Evolutionary conservation across 352 stramenopile species (phyloP).

Genomic region (Globisporangium paroecandrum): DNA sequence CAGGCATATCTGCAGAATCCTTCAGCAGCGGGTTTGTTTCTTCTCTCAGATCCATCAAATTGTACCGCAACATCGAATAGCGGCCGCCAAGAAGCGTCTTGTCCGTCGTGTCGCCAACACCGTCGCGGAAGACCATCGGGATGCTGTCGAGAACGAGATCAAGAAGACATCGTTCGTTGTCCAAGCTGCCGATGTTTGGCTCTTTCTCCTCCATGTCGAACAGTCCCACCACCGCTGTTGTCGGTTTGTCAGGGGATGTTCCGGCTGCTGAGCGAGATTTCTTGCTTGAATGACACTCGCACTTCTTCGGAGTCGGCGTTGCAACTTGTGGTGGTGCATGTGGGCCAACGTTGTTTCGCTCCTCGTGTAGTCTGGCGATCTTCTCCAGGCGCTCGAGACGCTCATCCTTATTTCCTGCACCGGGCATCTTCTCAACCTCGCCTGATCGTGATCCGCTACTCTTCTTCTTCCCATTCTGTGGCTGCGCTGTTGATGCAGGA

Average conservation of each 20-base stretch:
- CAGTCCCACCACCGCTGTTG: conserved; percentile 58
- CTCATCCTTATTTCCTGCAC: conserved; percentile 59
- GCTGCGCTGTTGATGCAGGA: conserved; percentile 16
- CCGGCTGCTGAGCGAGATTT: conserved; percentile 20
- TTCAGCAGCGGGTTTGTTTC: conserved; percentile 51
- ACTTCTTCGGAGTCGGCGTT: conserved; percentile 11
- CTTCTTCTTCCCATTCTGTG: conserved; percentile 43
- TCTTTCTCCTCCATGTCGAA: conserved; percentile 78
- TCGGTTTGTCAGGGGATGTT: conserved; percentile 17
- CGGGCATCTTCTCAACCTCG: conserved; percentile 71
- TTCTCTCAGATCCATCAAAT: conserved; percentile 50
- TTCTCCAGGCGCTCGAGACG: conserved; percentile 65
- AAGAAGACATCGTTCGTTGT: conserved; percentile 73
- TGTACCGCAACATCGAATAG: conserved; percentile 76
- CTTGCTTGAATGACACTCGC: conserved; percentile 19
- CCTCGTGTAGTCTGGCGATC: conserved; percentile 59
- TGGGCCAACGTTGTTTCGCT: conserved; percentile 51
- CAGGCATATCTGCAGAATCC: conserved; percentile 56
- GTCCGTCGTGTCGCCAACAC: conserved; percentile 79
- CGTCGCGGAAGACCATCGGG: conserved; percentile 85
- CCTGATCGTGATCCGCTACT: conserved; percentile 26
- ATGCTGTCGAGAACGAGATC: conserved; percentile 84
- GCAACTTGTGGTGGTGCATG: conserved; percentile 18
- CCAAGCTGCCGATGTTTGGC: conserved; percentile 70
- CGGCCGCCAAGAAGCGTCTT: conserved; percentile 82